Evolutionary conservation across 129 eudicot species (phyloP).

Genomic region (Tagetes erecta): DNA sequence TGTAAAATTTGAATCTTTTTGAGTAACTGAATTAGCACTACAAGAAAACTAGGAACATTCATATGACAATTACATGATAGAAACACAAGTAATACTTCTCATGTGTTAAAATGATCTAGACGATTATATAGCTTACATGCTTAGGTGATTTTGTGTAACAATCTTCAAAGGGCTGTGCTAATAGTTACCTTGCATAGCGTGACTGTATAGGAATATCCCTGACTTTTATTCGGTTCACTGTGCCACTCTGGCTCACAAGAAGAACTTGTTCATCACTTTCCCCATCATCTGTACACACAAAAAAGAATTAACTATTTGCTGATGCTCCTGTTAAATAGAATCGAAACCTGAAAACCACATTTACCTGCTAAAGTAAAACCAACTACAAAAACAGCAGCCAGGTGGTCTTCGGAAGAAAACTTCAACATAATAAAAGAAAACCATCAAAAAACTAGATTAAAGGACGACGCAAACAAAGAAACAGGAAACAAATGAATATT

Average conservation of each 20-base stretch:
- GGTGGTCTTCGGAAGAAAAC: slow-evolving; percentile 77
- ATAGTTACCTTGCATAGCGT: slow-evolving; percentile 73
- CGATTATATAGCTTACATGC: background rate
- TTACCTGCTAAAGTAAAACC: slow-evolving; percentile 87
- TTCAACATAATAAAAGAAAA: slow-evolving; percentile 23
- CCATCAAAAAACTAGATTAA: background rate
- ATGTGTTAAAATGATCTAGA: background rate
- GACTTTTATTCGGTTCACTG: slow-evolving; percentile 84
- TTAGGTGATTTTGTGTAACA: background rate
- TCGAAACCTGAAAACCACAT: slow-evolving; percentile 3
- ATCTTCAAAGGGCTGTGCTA: background rate
- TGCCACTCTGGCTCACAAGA: slow-evolving; percentile 96
- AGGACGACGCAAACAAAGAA: slow-evolving; percentile 1
- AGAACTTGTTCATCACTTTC: slow-evolving; percentile 98
- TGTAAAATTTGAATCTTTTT: too few relatives aligned
- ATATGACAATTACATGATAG: background rate
- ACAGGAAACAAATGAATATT: background rate
- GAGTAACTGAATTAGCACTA: too few relatives aligned
- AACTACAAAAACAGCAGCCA: slow-evolving; percentile 91
- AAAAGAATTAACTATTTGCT: background rate
- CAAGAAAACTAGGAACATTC: background rate
- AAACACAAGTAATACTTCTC: background rate
- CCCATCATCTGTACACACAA: slow-evolving; percentile 65
- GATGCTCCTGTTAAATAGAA: background rate
- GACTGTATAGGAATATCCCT: slow-evolving; percentile 82